Conservation (phyloP, 1,284 basidiomycete species). For the Mycena citricolor region DNA sequence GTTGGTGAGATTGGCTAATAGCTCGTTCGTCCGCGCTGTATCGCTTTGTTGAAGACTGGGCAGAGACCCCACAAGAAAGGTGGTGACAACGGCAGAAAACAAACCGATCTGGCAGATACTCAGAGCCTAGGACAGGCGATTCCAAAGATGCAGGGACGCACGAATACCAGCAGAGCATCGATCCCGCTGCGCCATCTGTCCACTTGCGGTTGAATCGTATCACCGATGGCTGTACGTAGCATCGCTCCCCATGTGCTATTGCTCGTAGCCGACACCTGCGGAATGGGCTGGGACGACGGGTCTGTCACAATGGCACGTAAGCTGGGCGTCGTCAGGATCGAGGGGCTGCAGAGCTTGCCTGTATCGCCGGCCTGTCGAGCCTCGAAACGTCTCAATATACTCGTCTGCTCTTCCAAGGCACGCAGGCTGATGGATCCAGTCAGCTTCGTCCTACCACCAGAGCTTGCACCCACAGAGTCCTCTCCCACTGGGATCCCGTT, state of each 20-base stretch:
- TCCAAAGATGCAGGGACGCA: not conserved
- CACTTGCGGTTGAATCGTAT: slow-evolving; percentile 1
- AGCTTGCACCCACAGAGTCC: too few species aligned
- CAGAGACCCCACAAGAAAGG: slow-evolving; percentile 8
- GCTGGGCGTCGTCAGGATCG: too few species aligned
- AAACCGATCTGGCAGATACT: slow-evolving; percentile 1
- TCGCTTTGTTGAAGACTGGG: not conserved
- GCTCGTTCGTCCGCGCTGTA: slow-evolving; percentile 2
- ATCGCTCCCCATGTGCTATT: slow-evolving; percentile 1
- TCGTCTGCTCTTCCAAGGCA: too few species aligned
- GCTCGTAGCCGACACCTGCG: slow-evolving; percentile 1
- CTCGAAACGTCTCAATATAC: too few species aligned
- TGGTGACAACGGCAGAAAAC: slow-evolving; percentile 12
- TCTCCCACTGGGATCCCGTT: too few species aligned
- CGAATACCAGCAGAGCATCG: not conserved
- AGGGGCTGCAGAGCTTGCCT: too few species aligned
- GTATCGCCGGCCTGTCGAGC: too few species aligned
- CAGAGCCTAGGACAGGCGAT: not conserved
- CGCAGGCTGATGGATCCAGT: too few species aligned
- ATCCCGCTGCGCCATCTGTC: slow-evolving; percentile 3
- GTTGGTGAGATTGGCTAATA: slow-evolving; percentile 8
- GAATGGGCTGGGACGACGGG: slow-evolving; percentile 4
- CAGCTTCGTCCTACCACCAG: too few species aligned
- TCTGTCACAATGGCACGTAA: too few species aligned
- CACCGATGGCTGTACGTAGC: not conserved